Percentiles rank a stretch among this genome's conserved stretches.
Conservation (phyloP, 176 grass and related monocot genomes). For the Poa annua region DNA sequence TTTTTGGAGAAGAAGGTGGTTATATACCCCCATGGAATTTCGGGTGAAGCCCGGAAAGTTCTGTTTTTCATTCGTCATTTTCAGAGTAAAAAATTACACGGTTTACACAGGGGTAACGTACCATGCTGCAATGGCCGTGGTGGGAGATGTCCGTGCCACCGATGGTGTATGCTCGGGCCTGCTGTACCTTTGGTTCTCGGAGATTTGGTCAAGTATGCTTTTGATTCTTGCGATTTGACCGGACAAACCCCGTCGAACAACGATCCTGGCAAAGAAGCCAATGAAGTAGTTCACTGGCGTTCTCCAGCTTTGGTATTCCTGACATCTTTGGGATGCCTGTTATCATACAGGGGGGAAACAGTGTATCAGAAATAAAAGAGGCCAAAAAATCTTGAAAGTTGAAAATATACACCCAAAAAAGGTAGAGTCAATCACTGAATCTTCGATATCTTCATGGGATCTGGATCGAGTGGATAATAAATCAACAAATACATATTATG, state of each 20-base stretch:
- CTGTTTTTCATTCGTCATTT: neutral
- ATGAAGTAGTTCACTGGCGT: neutral
- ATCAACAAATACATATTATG: too few relatives aligned
- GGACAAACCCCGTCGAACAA: neutral
- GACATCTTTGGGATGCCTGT: neutral
- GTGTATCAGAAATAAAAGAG: neutral
- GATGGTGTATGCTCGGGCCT: neutral
- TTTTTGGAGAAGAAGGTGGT: neutral
- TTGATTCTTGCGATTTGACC: neutral
- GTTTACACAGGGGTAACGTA: neutral
- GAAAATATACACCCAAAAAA: neutral
- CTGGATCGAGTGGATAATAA: too few relatives aligned
- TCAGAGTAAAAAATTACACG: neutral
- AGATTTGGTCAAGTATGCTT: slow-evolving; percentile 15
- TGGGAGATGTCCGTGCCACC: neutral
- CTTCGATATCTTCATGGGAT: neutral
- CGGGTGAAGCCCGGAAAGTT: neutral
- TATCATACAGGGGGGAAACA: neutral
- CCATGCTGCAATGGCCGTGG: neutral
- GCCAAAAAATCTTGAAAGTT: neutral
- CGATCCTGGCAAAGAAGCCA: neutral
- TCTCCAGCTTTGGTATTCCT: neutral
- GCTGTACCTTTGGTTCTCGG: neutral
- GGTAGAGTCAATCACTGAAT: neutral
- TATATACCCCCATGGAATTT: neutral